phyloP scores from a whole-genome alignment of 768 basidiomycete species.

The Tulasnella calospora region DNA sequence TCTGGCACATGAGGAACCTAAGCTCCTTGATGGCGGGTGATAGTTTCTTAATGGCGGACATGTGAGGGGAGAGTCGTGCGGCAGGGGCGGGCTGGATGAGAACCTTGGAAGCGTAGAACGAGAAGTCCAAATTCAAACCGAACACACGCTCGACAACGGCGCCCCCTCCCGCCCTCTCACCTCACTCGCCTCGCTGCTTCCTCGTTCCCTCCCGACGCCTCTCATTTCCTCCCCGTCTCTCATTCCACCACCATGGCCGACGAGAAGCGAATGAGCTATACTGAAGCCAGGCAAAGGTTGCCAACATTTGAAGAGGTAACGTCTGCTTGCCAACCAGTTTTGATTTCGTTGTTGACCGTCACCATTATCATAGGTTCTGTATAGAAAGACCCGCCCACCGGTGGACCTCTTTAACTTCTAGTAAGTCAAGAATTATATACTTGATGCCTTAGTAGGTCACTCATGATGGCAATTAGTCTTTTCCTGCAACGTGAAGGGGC shows the following conservation, averaged over 20 bases:
- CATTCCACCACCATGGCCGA: slow-evolving; percentile 15
- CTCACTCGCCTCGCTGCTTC: not conserved
- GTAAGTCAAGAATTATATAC: slow-evolving; percentile 50
- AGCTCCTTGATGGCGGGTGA: slow-evolving; percentile 76
- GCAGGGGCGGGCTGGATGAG: slow-evolving; percentile 11
- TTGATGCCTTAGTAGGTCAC: not conserved
- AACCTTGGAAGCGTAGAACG: slow-evolving; percentile 12
- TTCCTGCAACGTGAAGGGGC: slow-evolving; percentile 94
- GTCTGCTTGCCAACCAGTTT: not conserved
- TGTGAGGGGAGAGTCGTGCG: slow-evolving; percentile 35
- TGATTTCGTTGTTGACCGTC: slow-evolving; percentile 28
- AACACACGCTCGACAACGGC: slow-evolving; percentile 18
- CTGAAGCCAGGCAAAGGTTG: slow-evolving; percentile 14
- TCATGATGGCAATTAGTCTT: slow-evolving; percentile 50
- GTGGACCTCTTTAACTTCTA: slow-evolving; percentile 99
- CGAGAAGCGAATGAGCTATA: slow-evolving; percentile 22
- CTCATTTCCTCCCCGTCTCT: not conserved
- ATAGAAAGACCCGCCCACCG: slow-evolving; percentile 83
- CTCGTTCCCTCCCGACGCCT: slow-evolving; percentile 12
- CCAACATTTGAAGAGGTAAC: slow-evolving; percentile 25
- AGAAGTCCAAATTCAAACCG: slow-evolving; percentile 16
- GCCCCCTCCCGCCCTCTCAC: not conserved
- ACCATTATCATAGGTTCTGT: slow-evolving; percentile 65
- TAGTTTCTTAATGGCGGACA: slow-evolving; percentile 65
- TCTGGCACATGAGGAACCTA: slow-evolving; percentile 74